Base-by-base conservation (phyloP, 192 early-diverging fungal genomes). In the Chytriomyces hyalinus region DNA sequence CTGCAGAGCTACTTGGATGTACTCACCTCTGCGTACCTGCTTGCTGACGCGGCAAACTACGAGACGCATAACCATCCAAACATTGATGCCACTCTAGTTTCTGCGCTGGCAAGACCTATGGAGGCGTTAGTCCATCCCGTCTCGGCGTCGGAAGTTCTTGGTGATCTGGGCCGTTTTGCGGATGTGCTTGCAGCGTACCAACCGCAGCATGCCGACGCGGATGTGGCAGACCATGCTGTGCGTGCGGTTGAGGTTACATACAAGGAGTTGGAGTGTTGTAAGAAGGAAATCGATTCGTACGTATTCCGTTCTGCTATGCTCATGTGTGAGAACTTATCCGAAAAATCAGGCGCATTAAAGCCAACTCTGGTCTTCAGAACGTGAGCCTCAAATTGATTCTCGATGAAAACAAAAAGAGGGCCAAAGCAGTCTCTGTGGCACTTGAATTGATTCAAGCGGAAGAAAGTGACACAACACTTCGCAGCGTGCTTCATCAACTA, bases 11-110 rank as follows among this genome's bases (percentile, higher is more conserved):
- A 88, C 65, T 68, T 78, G 15, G 65, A 76, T 45, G 65, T 76
- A 8, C 78, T 88, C 49, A 61, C 22, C 1, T 83, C 75, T 5
- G 81, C 87, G 2, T 72, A 78, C 22, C 62, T 83, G n/a, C 76
- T 85, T 11, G 64, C 81, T 0, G 74, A 84, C 28, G 69, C 81
- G 10, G 87, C 85, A 22, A 86, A 86, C 70, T 78, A 80, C 67
- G 83, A 83, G 3, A 49, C 63, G 22, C 79, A 83, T 44, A 80
- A 88, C 64, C 69, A 83, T 59, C 67, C 87, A 9, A 53, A 67
- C 3, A 74, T 73, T 47, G 85, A 88, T 64, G 22, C n/a, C 20
- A 61, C 80, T 6, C 72, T 87, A 7, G 65, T 86, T 13, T 60
- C 72, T 6, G 73, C 80, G 1, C 72, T 84, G 9, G 46, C 50